A percentile compares a stretch with the other conserved stretches of the same genome.
Conservation (phyloP, 805 yeast genomes). For the Tetrapisispora nanseiensis region DNA sequence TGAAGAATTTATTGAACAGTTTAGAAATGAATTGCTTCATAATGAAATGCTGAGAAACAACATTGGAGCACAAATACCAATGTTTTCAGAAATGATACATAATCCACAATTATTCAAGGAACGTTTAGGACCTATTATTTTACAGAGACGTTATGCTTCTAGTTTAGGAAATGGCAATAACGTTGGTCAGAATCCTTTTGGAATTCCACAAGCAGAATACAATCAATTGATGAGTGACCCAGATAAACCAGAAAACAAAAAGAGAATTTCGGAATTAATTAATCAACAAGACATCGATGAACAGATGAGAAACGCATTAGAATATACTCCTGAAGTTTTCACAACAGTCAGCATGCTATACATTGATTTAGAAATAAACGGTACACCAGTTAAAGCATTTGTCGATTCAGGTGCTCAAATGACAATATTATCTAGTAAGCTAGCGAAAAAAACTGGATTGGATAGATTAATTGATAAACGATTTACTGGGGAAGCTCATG, state of each 20-base stretch:
- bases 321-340: conserved; percentile 84
- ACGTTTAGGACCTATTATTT: conserved; percentile 29
- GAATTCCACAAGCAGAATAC: conserved; percentile 40
- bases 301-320: conserved; percentile 69
- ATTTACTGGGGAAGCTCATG: conserved; percentile 73
- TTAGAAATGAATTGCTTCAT: conserved; percentile 39
- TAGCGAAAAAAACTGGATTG: conserved; percentile 67
- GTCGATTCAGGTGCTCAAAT: conserved; percentile 95
- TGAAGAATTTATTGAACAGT: conserved; percentile 33
- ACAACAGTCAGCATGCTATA: conserved; percentile 76
- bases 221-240: conserved; percentile 50
- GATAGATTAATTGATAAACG: conserved; percentile 68
- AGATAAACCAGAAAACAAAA: conserved; percentile 60
- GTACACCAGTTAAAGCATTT: conserved; percentile 76
- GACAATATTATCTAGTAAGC: conserved; percentile 68
- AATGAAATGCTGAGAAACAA: conserved; percentile 35
- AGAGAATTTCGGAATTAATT: conserved; percentile 54
- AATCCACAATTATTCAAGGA: conserved; percentile 42
- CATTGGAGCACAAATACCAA: conserved; percentile 36
- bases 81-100: conserved; percentile 35
- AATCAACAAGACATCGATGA: conserved; percentile 69
- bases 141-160: conserved; percentile 22
- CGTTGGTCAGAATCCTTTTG: conserved; percentile 19
- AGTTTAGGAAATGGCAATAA: conserved; percentile 1
- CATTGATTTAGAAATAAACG: conserved; percentile 68